Evolutionary conservation across 306 rosid genomes (phyloP).

Genomic region (Astragalus membranaceus): DNA sequence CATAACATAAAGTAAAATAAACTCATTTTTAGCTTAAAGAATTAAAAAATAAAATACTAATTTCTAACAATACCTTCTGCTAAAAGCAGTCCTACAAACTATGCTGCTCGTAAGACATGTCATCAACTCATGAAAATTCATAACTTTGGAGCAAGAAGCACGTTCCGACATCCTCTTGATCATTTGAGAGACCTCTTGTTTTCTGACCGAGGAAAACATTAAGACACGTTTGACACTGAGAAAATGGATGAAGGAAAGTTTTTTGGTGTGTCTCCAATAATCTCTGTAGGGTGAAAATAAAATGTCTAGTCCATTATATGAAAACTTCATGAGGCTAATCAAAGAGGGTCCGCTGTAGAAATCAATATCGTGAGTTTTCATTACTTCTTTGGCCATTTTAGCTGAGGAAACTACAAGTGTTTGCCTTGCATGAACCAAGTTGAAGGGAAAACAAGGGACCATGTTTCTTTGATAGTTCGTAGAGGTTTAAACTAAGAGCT

Average conservation of each 20-base stretch:
- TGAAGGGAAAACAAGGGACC: slow-evolving; percentile 18
- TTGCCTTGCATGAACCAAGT: slow-evolving; percentile 18
- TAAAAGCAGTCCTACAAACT: slow-evolving; percentile 2
- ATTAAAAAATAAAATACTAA: too few relatives aligned
- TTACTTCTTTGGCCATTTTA: slow-evolving; percentile 12
- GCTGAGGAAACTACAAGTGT: slow-evolving; percentile 17
- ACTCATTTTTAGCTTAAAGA: too few relatives aligned
- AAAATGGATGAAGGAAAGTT: slow-evolving; percentile 1
- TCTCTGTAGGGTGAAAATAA: slow-evolving; percentile 7
- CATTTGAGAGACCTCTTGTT: not conserved
- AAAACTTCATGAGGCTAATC: not conserved
- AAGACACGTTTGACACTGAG: not conserved
- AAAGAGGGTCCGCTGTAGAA: not conserved
- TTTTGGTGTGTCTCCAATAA: slow-evolving; percentile 18
- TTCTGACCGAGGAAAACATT: not conserved
- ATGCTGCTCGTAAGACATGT: not conserved
- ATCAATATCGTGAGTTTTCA: slow-evolving; percentile 1
- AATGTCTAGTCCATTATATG: slow-evolving; percentile 17
- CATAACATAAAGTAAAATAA: too few relatives aligned
- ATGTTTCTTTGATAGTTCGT: slow-evolving; percentile 13
- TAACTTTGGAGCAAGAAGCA: not conserved
- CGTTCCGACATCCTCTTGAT: not conserved
- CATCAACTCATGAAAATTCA: not conserved
- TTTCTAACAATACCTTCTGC: not conserved
- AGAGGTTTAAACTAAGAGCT: not conserved